Base-by-base conservation (phyloP, 2,329 filamentous ascomycete species). In the Venturia carpophila region DNA sequence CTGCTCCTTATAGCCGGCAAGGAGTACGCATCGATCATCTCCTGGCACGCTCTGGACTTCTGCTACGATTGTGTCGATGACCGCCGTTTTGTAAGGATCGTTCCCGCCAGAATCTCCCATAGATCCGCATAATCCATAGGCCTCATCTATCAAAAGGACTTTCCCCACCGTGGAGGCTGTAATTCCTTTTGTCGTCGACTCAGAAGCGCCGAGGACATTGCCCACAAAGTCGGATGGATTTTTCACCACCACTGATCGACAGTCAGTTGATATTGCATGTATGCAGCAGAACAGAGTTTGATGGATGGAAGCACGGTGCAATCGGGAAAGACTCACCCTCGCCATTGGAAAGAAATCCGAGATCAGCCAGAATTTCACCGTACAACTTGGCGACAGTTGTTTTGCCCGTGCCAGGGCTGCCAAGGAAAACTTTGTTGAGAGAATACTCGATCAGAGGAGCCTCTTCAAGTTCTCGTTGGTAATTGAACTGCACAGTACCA, bases 121-220 rank as follows among this genome's bases (percentile, higher is more conserved):
- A 0, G 77, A 77, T 1, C 75, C 73, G 58, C 80, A 83, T 0
- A 93, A 78, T 42, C 85, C 84, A 68, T 93, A 92, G 0, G 89
- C 89, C 71, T 94, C 90, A 67, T 93, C 90, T 2, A 93, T 91
- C 17, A 93, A 83, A 0, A 93, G 80, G 0, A 92, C 88, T 68
- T 92, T 93, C 0, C 90, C 90, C 0, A 82, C 68, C 0, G 87
- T 85, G 0, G 85, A 76, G 0, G 83, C 84, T 0, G 93, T 78
- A 7, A 92, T 91, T 0, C 79, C 86, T 68, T 90, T 92, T 0
- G 89, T 92, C 42, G 86, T 84, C 1, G 81, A 78, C 72, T 93
- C 89, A 0, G 89, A 92, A 1, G 81, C 77, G 0, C 90, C 90
- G 0, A 93, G 67, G 0, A 71, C 78, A 10, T 73, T 75, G 0